Base-by-base conservation (phyloP, 176 grass and related monocot species). In the Cocos nucifera region DNA sequence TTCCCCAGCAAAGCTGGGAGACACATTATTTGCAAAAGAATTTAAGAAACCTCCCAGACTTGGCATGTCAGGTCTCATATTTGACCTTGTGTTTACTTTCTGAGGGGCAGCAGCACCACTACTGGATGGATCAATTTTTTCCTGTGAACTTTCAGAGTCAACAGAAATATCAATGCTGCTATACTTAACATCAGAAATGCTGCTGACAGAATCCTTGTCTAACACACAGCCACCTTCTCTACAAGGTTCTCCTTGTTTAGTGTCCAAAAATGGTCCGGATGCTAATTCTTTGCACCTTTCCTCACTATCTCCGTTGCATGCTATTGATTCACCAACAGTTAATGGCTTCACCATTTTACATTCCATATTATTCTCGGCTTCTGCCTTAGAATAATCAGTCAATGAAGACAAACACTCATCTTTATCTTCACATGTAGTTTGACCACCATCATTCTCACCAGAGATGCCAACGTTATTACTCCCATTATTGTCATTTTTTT, bases 1-100 rank as follows among this genome's bases (percentile, higher is more conserved):
- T 22, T 88, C 80, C 48, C 61, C 64, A 67, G 62, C 63, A 27
- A 77, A 86, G 60, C 57, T 66, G 71, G 69, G 63, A 35, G 74
- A 75, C 6, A 60, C 58, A 72, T 48, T 14, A 9, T 44, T 73
- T 58, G 24, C 23, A 29, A 81, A 75, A 50, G 63, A 25, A 28
- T 69, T 78, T 51, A 26, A 62, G 21, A 71, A 81, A 61, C 58
- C 66, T 69, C 69, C 71, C 24, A 50, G 35, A 25, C 53, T 65
- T 63, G 80, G 73, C 73, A 65, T 63, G 59, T 72, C 61, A 53
- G 49, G 56, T 77, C 26, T 44, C 50, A 22, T 73, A 67, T 77
- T 57, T 83, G 35, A 56, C 21, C n/a, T 67, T 12, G 50, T 39
- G 49, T 68, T 82, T 17, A 63, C 35, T 73, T 82, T 82, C 28